Percentiles rank a stretch among this genome's conserved stretches.
Conservation (phyloP, 805 yeast genomes). For the Sugiyamaella floridensis region DNA sequence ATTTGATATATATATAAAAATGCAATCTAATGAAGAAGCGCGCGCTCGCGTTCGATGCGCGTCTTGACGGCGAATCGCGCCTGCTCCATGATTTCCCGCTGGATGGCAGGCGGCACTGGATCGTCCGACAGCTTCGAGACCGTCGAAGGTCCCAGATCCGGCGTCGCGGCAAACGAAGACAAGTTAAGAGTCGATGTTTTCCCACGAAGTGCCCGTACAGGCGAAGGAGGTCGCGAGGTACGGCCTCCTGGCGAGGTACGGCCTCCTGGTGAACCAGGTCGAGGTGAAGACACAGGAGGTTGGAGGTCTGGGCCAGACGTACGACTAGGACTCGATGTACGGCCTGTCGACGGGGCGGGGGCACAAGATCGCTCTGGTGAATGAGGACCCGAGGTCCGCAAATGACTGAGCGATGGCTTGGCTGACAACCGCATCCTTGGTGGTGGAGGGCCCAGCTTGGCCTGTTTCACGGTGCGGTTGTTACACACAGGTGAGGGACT, state of each 20-base stretch:
- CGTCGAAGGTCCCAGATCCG: neutral
- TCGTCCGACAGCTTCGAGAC: neutral
- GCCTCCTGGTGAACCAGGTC: neutral
- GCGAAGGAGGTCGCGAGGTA: slow-evolving; percentile 1
- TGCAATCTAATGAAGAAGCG: neutral
- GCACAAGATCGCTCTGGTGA: neutral
- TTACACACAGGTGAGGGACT: neutral
- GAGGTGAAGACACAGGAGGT: no score
- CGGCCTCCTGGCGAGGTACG: neutral
- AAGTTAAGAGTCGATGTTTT: neutral
- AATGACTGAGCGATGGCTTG: neutral
- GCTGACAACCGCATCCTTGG: neutral
- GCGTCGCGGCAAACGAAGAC: neutral
- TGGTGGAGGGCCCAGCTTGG: neutral
- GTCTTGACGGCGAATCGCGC: slow-evolving; percentile 22
- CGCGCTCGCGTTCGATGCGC: slow-evolving; percentile 20
- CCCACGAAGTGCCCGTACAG: neutral
- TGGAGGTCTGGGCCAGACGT: no score
- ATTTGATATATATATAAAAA: neutral
- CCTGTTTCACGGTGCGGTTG: neutral
- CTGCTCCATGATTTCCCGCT: slow-evolving; percentile 20
- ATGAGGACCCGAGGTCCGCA: neutral
- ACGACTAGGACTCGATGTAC: no score
- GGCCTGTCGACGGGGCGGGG: no score
- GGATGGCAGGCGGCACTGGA: slow-evolving; percentile 14